Base-by-base conservation (phyloP, 495 filamentous ascomycete genomes). In the Aspergillus nidulans region DNA sequence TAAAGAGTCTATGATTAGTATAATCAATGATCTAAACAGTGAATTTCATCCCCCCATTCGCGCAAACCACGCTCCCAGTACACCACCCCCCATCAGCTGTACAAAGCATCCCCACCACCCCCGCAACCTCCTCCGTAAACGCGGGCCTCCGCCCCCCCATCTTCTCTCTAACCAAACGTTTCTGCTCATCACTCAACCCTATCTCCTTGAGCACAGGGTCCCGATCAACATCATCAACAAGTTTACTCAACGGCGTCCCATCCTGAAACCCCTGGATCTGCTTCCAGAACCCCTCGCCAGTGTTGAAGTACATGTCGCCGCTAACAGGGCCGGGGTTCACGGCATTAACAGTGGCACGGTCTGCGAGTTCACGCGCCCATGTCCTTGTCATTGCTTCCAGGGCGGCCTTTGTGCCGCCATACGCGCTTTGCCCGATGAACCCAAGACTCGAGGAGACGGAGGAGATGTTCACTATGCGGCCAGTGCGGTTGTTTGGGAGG, bases 321-420 rank as follows among this genome's bases (percentile, higher is more conserved):
- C 84, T 80, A 0, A 94, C 90, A 0, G 91, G 91, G 0, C 92
- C 91, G 0, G 91, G 92, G 71, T 96, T 97, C 34, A 97, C 77
- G 0, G 86, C 83, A 65, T 96, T 97, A 34, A 95, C 90, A 0
- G 91, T 97, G 0, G 79, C 81, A 7, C 83, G 74, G 66, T 94
- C 86, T 2, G 83, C 76, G 32, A 97, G 73, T 71, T 97, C 92
- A 18, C 89, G 78, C 0, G 85, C 76, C 92, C 91, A 97, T 1
- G 88, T 91, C 8, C 92, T 78, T 10, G 91, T 95, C 91, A 96
- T 94, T n/a, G 87, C 81, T 58, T 97, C 92, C 28, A 96, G 62
- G 0, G 92, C 91, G 0, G 88, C 91, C 69, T 97, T 97, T 59
- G 86, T 92, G 3, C 90, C 91, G 36, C 88, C 89, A 64, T 96